These are phyloP conservation scores for Byssochlamys sp. DNA, from an alignment of 2,329 filamentous ascomycete species.

Conservation along the genomic window DNA sequence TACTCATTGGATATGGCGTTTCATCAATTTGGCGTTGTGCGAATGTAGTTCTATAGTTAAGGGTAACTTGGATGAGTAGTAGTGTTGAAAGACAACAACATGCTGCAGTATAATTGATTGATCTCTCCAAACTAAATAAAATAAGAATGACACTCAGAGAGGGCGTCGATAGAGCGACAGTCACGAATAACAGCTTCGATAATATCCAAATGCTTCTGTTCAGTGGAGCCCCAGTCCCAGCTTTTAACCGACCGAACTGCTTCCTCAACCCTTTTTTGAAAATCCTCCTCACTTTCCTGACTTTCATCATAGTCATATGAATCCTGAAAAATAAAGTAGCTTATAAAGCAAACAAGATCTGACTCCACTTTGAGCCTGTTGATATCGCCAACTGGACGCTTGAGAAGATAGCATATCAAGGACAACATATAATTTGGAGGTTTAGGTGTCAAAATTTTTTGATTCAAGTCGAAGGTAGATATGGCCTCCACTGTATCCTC, in stretches of 20 bases:
- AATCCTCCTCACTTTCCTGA: slow-evolving; percentile 8
- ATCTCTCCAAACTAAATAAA: no score
- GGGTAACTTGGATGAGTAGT: neutral
- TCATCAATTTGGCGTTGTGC: neutral
- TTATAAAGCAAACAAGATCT: neutral
- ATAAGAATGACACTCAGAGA: no score
- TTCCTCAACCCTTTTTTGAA: slow-evolving; percentile 6
- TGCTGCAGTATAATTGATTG: no score
- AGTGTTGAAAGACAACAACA: no score
- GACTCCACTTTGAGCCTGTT: neutral
- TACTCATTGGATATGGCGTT: neutral
- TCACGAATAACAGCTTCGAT: no score
- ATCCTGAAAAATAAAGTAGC: neutral
- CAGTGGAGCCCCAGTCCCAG: slow-evolving; percentile 6
- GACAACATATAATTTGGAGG: neutral
- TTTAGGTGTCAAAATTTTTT: neutral
- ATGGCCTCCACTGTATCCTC: neutral
- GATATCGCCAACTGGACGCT: neutral
- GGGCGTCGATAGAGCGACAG: no score
- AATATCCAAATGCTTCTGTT: neutral
- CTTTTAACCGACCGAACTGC: slow-evolving; percentile 3
- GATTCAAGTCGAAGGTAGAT: neutral
- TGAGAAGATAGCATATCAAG: neutral
- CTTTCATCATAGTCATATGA: slow-evolving; percentile 3
- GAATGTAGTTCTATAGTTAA: neutral